phyloP scores from a whole-genome alignment of 768 basidiomycete genomes.

The Mycena vulgaris region DNA sequence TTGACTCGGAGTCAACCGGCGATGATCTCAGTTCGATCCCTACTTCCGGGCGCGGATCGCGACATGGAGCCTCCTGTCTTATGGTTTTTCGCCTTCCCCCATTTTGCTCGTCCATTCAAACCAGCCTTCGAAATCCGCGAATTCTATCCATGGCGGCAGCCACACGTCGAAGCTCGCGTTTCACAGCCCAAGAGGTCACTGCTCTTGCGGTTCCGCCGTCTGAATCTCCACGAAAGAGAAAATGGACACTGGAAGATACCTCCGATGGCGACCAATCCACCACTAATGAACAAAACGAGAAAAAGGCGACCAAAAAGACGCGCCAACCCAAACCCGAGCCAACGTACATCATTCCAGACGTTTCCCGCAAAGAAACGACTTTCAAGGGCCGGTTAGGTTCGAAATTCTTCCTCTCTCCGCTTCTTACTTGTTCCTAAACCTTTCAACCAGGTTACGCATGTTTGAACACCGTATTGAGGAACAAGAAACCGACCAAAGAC shows the following conservation, averaged over 20 bases:
- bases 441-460: conserved; percentile 78
- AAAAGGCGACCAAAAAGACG: conserved; percentile 33
- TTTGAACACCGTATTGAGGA: conserved; percentile 86
- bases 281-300: not conserved
- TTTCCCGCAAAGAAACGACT: conserved; percentile 74
- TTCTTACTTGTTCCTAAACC: not conserved
- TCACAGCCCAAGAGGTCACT: not conserved
- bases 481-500: conserved; percentile 73
- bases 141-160: conserved; percentile 24
- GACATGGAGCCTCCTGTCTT: conserved; percentile 14
- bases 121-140: not conserved
- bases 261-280: not conserved
- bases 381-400: conserved; percentile 78
- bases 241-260: not conserved
- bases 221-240: conserved; percentile 6
- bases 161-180: conserved; percentile 31
- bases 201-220: too few species aligned
- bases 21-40: conserved; percentile 6
- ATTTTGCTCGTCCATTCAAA: not conserved
- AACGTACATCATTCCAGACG: conserved; percentile 82
- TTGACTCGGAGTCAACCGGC: not conserved
- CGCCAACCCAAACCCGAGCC: conserved; percentile 47
- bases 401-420: conserved; percentile 21
- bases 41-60: conserved; percentile 1
- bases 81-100: conserved; percentile 11